Conservation (phyloP, 2,329 filamentous ascomycete species). For the Arthroderma sp. region DNA sequence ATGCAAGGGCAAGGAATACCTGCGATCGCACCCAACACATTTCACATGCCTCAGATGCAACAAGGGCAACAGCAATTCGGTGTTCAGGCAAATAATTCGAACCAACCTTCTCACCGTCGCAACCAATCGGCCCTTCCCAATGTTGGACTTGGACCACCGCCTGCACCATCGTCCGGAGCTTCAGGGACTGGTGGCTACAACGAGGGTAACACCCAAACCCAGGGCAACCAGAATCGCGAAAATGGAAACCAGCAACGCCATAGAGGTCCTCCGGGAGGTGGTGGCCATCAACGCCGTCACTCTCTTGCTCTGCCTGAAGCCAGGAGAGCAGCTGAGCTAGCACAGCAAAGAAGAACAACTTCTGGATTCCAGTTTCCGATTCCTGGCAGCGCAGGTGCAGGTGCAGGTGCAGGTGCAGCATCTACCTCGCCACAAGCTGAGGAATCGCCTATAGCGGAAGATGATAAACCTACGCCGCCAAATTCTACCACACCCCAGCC, state of each 20-base stretch:
- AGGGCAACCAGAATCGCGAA: constrained; percentile 53
- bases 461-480: background rate
- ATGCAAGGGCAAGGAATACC: constrained; percentile 49
- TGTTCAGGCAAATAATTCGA: constrained; percentile 58
- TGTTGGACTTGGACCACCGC: constrained; percentile 80
- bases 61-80: constrained; percentile 42
- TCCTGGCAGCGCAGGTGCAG: constrained; percentile 49
- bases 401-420: constrained; percentile 38
- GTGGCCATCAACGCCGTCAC: constrained; percentile 84
- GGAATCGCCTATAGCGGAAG: constrained; percentile 15
- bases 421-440: constrained; percentile 44
- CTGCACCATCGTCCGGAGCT: constrained; percentile 78
- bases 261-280: constrained; percentile 53
- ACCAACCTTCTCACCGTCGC: constrained; percentile 81
- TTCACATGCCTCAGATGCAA: constrained; percentile 76
- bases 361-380: constrained; percentile 90
- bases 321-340: constrained; percentile 91
- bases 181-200: constrained; percentile 71
- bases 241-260: constrained; percentile 57
- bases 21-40: constrained; percentile 64
- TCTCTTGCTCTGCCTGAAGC: constrained; percentile 89
- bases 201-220: constrained; percentile 40
- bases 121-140: constrained; percentile 95
- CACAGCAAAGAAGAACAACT: constrained; percentile 90
- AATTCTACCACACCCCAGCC: constrained; percentile 33